Base-by-base conservation (phyloP, 2,329 filamentous ascomycete species). In the Thielaviopsis ethacetica region DNA sequence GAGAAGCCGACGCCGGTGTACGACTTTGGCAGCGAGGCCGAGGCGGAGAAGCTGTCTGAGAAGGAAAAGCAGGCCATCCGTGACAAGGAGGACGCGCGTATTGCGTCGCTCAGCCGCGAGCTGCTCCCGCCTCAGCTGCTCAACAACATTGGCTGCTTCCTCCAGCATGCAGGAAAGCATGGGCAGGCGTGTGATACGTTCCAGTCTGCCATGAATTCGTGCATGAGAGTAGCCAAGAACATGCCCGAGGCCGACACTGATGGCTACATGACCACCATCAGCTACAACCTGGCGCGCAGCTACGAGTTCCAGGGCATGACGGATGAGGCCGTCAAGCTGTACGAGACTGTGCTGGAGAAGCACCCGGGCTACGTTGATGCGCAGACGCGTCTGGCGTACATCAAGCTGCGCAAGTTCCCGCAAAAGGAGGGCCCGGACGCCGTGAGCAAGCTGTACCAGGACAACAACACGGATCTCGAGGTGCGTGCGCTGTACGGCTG, bases 91-190 rank as follows among this genome's bases (percentile, higher is more conserved):
- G 80, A 85, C 60, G 77, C 75, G 2, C 77, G 80, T 30, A 72
- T 81, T 59, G 79, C 80, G 59, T 74, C 75, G 17, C 76, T 95
- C 27, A 84, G 90, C 58, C 87, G 91, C 67, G 77, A 85, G 61
- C 75, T 98, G 1, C 88, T 91, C 1, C 93, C 93, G 3, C 93
- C 91, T 4, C 90, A 95, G 67, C 77, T 97, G 1, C 78, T 98
- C 51, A 98, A 97, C 76, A 98, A 98, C 69, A 95, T 97, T 68
- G 93, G 88, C 5, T 96, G 91, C 70, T 97, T 97, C 72, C 83
- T 95, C 65, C 96, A 89, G 64, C 90, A 95, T 68, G 79, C 83
- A 1, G 90, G 95, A 65, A 90, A 89, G 67, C 84, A 86, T 63
- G 82, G 85, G 21, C 76, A 82, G 62, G 91, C 93, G 22, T 85